Conservation (phyloP, 768 basidiomycete species). For the Tricholoma saponaceum region DNA sequence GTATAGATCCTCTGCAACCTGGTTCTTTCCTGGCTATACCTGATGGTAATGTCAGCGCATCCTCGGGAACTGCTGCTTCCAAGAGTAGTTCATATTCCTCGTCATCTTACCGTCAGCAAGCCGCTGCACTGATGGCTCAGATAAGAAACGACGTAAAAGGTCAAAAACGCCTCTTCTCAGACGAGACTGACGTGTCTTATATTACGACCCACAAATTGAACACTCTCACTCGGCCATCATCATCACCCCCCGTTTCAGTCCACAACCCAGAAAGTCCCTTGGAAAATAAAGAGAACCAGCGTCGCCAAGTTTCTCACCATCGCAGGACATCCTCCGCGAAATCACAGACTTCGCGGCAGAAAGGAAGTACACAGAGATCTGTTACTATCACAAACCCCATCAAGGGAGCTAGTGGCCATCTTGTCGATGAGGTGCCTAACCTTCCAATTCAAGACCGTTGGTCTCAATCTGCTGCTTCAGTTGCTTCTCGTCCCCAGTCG, state of each 20-base stretch:
- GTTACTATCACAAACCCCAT: conserved; percentile 32
- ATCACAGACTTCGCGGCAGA: conserved; percentile 14
- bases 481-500: conserved; percentile 13
- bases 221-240: conserved; percentile 13
- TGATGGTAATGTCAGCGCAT: conserved; percentile 20
- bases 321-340: conserved; percentile 24
- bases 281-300: conserved; percentile 29
- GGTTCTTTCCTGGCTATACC: conserved; percentile 32
- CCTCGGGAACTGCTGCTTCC: conserved; percentile 29
- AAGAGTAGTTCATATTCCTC: conserved; percentile 48
- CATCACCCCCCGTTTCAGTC: conserved; percentile 6
- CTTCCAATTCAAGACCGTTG: conserved; percentile 40
- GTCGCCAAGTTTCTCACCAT: conserved; percentile 19
- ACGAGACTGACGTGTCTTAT: conserved; percentile 55
- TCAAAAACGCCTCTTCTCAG: conserved; percentile 68
- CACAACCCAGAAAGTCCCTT: conserved; percentile 1
- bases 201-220: conserved; percentile 27
- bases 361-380: conserved; percentile 41
- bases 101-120: conserved; percentile 68
- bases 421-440: conserved; percentile 36
- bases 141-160: conserved; percentile 78
- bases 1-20: conserved; percentile 13
- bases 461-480: conserved; percentile 14
- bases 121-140: conserved; percentile 79
- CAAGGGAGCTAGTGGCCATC: conserved; percentile 38